A percentile compares a stretch with the other conserved stretches of the same genome.
Conservation (phyloP, 2,329 filamentous ascomycete genomes). For the Zymoseptoria tritici region DNA sequence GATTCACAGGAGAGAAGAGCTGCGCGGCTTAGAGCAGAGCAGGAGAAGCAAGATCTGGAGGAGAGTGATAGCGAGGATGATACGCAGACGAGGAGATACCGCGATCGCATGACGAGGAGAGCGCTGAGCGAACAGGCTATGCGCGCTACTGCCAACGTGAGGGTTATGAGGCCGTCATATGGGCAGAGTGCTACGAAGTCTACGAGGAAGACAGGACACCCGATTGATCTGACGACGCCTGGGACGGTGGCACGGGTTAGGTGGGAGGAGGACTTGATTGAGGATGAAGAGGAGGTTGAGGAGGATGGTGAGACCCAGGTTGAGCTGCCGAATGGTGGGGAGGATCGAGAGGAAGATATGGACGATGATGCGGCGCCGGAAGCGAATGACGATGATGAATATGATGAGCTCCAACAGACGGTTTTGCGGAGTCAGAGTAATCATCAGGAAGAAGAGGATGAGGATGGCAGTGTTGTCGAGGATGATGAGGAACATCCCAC, state of each 20-base stretch:
- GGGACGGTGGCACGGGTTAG: conserved; percentile 8
- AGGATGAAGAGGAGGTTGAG: conserved; percentile 10
- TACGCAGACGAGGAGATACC: conserved; percentile 5
- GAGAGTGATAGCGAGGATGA: conserved; percentile 20
- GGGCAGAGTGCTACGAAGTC: not conserved
- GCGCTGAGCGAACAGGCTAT: conserved; percentile 19
- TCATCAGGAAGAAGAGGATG: conserved; percentile 15
- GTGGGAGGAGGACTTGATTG: conserved; percentile 17
- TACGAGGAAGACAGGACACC: not conserved
- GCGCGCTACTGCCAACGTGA: not conserved
- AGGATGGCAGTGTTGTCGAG: conserved; percentile 5
- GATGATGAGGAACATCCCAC: conserved; percentile 7
- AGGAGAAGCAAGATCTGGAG: conserved; percentile 6
- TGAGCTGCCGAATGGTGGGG: conserved; percentile 3
- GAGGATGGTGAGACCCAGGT: conserved; percentile 9
- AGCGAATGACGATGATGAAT: conserved; percentile 29
- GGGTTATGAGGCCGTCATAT: conserved; percentile 12
- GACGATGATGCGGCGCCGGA: conserved; percentile 23
- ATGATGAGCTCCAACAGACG: conserved; percentile 30
- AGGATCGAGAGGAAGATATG: conserved; percentile 17
- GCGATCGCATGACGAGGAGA: conserved; percentile 9
- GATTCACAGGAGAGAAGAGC: conserved; percentile 36
- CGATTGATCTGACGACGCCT: conserved; percentile 29
- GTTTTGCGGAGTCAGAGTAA: conserved; percentile 27
- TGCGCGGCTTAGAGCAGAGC: conserved; percentile 8